Evolutionary conservation across 805 yeast species (phyloP), one percentile per base, ranked within the genome.

Genomic region (Sugiyamaella americana): DNA sequence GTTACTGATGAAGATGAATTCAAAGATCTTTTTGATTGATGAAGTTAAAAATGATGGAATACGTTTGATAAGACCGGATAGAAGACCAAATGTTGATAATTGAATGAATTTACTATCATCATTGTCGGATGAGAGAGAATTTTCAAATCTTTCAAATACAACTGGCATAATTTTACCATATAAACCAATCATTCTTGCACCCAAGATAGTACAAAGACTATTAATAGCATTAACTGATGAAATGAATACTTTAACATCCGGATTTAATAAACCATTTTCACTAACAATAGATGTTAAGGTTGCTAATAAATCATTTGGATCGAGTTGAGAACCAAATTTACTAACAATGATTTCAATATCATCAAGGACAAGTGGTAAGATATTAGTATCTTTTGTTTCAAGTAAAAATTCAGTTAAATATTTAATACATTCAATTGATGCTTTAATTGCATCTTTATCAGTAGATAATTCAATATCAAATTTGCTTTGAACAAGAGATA

Each of bases 91-190:
- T 13, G 82, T 73, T 0, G 97, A 78, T 13, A 86, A 71, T 61
- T 87, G 93, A 30, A 87, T 61, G 48, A 78, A 62, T 5, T 62
- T 68, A 26, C 62, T 67, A 13, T 58, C 62, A 8, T 56, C 61
- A 5, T 47, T 52, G 20, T 41, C 51, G 11, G 13, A 13, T 19
- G 41, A 46, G 8, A 56, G 47, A 11, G 74, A 67, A 5, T 63
- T 53, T 23, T 74, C 70, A 67, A 85, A 83, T 34, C 86, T 73
- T 22, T 69, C 67, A 46, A 87, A 71, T 8, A 85, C 70, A 11
- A 87, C 86, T 13, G 88, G 87, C 51, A 93, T 77, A 59, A 89
- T 81, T 63, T 81, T 82, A 26, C 97, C 87, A 72, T 88, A 85
- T 59, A 74, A 77, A 4, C 95, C 89, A 60, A 93, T 82, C 52